Evolutionary conservation across 192 early-diverging fungal genomes (phyloP), one percentile per base, ranked within the genome.

Genomic region (Coemansia sp.): DNA sequence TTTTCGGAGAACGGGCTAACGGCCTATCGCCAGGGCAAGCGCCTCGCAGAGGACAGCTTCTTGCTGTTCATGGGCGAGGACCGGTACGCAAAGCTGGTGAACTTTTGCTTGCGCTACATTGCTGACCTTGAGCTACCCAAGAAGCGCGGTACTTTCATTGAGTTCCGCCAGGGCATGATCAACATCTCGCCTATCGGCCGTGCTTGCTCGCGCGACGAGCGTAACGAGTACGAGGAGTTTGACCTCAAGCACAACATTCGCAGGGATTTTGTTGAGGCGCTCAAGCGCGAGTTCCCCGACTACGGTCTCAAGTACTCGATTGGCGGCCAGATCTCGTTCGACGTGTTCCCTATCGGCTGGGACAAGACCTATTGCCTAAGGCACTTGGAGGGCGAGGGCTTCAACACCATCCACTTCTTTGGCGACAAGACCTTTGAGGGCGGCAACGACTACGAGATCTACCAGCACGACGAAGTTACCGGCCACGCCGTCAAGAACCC

Each of bases 81-180:
- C 17, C 86, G 90, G 32, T 99, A 99, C 82, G 86, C 91, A 68
- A 91, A 91, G 77, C 84, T 99, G 29, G 93, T 86, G 35, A 96
- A 94, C 89, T 99, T 96, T 84, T 88, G 91, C 67, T 88, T 99
- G 45, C 89, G 85, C 47, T 98, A 99, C 85, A 94, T 99, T 67
- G 94, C 96, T 29, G 92, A 99, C 54, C 71, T 99, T 56, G 94
- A 98, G 25, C 76, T 99, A 40, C 97, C 97, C 29, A 85, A 89
- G 74, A 99, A 98, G 86, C 93, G 96, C 72, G 97, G 97, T 46
- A 98, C 96, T 0, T 98, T 98, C 79, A 70, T 99, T 73, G 97
- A 99, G 84, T 99, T 99, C 89, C 92, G 97, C 68, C 94, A 94
- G 75, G 97, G 97, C 62, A 98, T 99, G 96, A 91, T 99, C 84